Percentiles rank a stretch among this genome's conserved stretches.
These are phyloP conservation scores for Chamaecrista fasciculata DNA, from an alignment of 306 rosid species.

Conservation along the genomic window DNA sequence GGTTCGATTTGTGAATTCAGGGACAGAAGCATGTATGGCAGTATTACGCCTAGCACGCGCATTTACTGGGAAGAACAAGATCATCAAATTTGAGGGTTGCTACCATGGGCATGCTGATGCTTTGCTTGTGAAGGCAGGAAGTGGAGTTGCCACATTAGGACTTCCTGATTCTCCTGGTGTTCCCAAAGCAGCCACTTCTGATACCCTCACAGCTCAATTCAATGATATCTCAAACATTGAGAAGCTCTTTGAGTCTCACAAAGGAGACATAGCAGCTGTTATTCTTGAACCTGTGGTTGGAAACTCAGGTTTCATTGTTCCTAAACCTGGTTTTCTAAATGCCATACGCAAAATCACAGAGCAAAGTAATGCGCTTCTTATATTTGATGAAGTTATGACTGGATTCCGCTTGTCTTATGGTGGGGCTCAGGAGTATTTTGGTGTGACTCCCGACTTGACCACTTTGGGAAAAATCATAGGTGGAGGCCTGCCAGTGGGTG, in stretches of 20 bases:
- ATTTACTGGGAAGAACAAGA: slow-evolving; percentile 52
- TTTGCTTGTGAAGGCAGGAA: slow-evolving; percentile 76
- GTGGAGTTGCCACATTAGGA: slow-evolving; percentile 72
- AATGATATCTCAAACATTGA: slow-evolving; percentile 58
- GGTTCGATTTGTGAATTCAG: slow-evolving; percentile 80
- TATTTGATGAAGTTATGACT: slow-evolving; percentile 77
- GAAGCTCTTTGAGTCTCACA: slow-evolving; percentile 46
- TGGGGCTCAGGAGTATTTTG: slow-evolving; percentile 75
- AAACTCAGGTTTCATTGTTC: slow-evolving; percentile 68
- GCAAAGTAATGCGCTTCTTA: slow-evolving; percentile 55
- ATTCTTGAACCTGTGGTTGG: slow-evolving; percentile 80
- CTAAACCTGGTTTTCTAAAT: slow-evolving; percentile 51
- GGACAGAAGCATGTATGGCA: slow-evolving; percentile 84
- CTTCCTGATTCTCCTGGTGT: slow-evolving; percentile 78
- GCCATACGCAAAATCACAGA: slow-evolving; percentile 52
- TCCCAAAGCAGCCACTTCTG: slow-evolving; percentile 55
- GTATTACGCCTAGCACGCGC: slow-evolving; percentile 72
- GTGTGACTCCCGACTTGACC: slow-evolving; percentile 60
- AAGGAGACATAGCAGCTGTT: slow-evolving; percentile 55
- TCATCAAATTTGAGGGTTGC: slow-evolving; percentile 77
- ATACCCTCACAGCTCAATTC: slow-evolving; percentile 67
- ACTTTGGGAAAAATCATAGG: slow-evolving; percentile 78
- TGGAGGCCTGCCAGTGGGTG: slow-evolving; percentile 78
- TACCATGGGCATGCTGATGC: slow-evolving; percentile 87
- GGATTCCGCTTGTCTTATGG: slow-evolving; percentile 80